Conservation (phyloP, 495 filamentous ascomycete species). For the Penicillium samsonianum region DNA sequence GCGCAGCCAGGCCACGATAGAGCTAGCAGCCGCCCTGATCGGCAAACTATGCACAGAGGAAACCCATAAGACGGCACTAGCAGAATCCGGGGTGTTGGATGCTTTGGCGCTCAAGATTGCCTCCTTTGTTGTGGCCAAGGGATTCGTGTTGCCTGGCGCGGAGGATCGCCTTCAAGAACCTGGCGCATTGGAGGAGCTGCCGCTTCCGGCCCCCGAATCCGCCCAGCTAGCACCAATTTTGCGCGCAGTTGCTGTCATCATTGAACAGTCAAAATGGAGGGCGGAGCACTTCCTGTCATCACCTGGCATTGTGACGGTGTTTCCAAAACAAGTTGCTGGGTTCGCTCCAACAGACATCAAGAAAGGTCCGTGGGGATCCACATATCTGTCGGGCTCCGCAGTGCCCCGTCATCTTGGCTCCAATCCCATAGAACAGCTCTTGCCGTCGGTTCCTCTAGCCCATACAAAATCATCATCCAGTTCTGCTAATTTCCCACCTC, state of each 20-base stretch:
- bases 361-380: constrained; percentile 47
- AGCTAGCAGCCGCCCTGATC: constrained; percentile 67
- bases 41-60: constrained; percentile 67
- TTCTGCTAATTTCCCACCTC: constrained; percentile 57
- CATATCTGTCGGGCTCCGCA: constrained; percentile 47
- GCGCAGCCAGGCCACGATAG: constrained; percentile 64
- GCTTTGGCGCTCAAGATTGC: constrained; percentile 76
- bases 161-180: constrained; percentile 40
- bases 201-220: constrained; percentile 56
- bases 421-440: constrained; percentile 61
- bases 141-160: constrained; percentile 60
- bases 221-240: constrained; percentile 69
- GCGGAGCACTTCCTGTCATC: constrained; percentile 78
- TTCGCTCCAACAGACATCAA: constrained; percentile 47
- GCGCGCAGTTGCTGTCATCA: constrained; percentile 78
- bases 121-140: constrained; percentile 67
- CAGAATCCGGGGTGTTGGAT: constrained; percentile 74
- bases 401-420: constrained; percentile 44
- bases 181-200: constrained; percentile 37
- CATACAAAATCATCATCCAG: constrained; percentile 34
- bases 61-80: constrained; percentile 65
- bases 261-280: constrained; percentile 75
- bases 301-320: constrained; percentile 69
- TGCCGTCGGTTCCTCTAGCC: constrained; percentile 51
- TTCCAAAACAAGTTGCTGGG: constrained; percentile 55